These are phyloP conservation scores for Phytopythium montanum DNA, from an alignment of 352 stramenopile genomes.

Conservation along the genomic window DNA sequence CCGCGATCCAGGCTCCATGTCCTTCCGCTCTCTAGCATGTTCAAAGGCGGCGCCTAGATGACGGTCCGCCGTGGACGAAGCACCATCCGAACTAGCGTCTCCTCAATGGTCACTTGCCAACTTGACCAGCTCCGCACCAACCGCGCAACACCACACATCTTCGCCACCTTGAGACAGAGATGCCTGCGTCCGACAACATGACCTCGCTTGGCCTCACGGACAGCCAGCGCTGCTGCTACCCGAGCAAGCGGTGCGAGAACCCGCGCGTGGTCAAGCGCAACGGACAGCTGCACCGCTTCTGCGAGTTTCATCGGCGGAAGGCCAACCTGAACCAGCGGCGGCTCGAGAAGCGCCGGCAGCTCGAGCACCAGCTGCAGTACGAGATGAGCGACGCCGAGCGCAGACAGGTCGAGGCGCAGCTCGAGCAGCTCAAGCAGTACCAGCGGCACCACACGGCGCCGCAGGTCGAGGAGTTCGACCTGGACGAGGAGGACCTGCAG, in stretches of 20 bases:
- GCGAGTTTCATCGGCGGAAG: constrained; percentile 30
- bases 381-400: constrained; percentile 1
- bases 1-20: background rate
- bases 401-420: constrained; percentile 14
- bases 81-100: background rate
- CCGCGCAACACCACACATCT: background rate
- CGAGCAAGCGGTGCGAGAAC: constrained; percentile 37
- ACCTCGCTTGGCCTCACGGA: background rate
- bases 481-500: constrained; percentile 15
- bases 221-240: constrained; percentile 23
- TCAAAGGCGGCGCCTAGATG: background rate
- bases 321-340: constrained; percentile 42
- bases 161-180: background rate
- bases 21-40: background rate
- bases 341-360: constrained; percentile 22
- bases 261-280: constrained; percentile 36
- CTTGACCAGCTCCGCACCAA: background rate
- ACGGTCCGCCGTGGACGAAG: background rate
- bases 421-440: constrained; percentile 13
- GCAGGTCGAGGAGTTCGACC: constrained; percentile 7
- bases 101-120: background rate
- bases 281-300: constrained; percentile 33
- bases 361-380: constrained; percentile 10
- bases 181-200: background rate
- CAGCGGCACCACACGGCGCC: background rate